Evolutionary conservation across 2,329 filamentous ascomycete species (phyloP).

Genomic region (Aspergillus fijiensis): DNA sequence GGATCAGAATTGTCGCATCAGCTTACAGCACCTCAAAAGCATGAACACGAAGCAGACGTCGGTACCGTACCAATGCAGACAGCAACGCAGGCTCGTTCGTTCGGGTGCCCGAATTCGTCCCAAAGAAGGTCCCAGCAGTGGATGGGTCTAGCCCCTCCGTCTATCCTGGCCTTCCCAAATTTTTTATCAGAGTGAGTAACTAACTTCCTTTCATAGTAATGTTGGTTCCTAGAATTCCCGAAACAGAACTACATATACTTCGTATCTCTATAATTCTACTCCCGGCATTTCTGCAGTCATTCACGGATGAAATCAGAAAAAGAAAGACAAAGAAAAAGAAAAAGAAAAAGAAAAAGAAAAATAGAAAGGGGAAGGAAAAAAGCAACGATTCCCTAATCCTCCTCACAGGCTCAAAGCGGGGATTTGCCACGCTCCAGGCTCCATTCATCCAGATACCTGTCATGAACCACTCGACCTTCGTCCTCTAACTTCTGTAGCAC

Average conservation of each 20-base stretch:
- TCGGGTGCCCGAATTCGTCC: neutral
- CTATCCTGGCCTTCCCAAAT: no score
- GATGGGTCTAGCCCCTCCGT: neutral
- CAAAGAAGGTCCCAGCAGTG: neutral
- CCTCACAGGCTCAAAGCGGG: conserved; percentile 27
- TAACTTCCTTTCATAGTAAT: neutral
- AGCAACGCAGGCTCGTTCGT: neutral
- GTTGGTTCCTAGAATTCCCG: neutral
- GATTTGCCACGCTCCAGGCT: conserved; percentile 29
- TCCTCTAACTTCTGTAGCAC: conserved; percentile 74
- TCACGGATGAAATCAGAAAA: neutral
- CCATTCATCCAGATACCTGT: conserved; percentile 32
- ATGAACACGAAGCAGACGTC: neutral
- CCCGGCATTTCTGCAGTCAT: neutral
- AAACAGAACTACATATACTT: neutral
- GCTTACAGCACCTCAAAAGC: neutral
- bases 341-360: no score
- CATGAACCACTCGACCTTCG: conserved; percentile 65
- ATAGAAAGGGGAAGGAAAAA: no score
- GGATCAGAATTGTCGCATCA: neutral
- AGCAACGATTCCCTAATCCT: neutral
- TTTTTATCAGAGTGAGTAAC: neutral
- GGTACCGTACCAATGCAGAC: neutral
- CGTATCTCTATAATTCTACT: neutral
- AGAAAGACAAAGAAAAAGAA: no score